Percentiles rank a stretch among this genome's conserved stretches.
Evolutionary conservation across 2,329 filamentous ascomycete genomes (phyloP).

Genomic region (Mariannaea sp.): DNA sequence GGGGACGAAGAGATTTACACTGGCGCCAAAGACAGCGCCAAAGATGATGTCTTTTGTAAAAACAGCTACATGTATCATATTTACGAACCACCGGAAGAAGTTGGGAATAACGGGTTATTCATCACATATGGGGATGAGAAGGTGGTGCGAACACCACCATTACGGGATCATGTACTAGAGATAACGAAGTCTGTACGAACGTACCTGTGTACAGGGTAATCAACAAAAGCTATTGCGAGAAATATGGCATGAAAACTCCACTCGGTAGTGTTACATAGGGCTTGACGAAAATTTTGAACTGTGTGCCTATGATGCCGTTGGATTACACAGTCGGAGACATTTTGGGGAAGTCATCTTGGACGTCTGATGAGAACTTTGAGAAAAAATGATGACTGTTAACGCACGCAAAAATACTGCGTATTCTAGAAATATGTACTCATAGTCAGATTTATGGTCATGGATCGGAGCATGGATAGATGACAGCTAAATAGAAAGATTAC

Average conservation of each 20-base stretch:
- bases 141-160: not conserved
- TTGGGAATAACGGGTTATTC: not conserved
- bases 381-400: too few species aligned
- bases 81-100: conserved; percentile 9
- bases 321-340: not conserved
- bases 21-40: not conserved
- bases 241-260: not conserved
- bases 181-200: not conserved
- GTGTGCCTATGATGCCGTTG: not conserved
- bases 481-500: too few species aligned
- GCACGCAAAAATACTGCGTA: too few species aligned
- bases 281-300: conserved; percentile 1
- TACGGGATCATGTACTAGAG: conserved; percentile 1
- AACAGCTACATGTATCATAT: conserved; percentile 17
- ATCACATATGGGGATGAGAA: not conserved
- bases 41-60: conserved; percentile 4
- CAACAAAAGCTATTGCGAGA: not conserved
- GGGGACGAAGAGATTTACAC: not conserved
- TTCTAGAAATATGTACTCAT: too few species aligned
- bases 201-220: not conserved
- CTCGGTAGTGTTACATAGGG: not conserved
- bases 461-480: too few species aligned
- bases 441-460: too few species aligned
- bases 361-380: not conserved
- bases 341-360: not conserved